Evolutionary conservation across 1,139 yeast genomes (phyloP).

Genomic region (Lodderomyces elongisporus): DNA sequence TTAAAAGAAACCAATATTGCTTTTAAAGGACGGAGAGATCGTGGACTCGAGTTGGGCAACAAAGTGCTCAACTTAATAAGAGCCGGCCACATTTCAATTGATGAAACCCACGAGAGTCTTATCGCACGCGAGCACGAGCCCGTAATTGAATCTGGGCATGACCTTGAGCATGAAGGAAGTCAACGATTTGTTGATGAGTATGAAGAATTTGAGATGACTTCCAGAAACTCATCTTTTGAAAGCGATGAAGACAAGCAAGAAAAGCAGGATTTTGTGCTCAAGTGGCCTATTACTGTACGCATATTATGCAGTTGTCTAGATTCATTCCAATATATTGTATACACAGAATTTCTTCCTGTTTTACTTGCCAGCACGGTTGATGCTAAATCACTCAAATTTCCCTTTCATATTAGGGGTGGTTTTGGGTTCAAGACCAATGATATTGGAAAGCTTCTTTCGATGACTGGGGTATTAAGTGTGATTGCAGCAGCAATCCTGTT

Average conservation of each 20-base stretch:
- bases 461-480: slow-evolving; percentile 55
- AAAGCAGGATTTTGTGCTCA: slow-evolving; percentile 16
- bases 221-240: no score
- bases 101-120: slow-evolving; percentile 2
- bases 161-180: slow-evolving; percentile 2
- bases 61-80: slow-evolving; percentile 28
- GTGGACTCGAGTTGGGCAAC: slow-evolving; percentile 53
- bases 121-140: no score
- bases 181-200: no score
- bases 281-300: slow-evolving; percentile 19
- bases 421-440: slow-evolving; percentile 34
- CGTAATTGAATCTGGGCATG: slow-evolving; percentile 1
- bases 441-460: slow-evolving; percentile 52
- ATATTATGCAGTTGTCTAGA: slow-evolving; percentile 11
- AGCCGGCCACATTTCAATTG: slow-evolving; percentile 26
- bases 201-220: slow-evolving; percentile 3
- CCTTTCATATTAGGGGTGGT: slow-evolving; percentile 26
- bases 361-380: slow-evolving; percentile 46
- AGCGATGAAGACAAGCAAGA: no score
- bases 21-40: slow-evolving; percentile 38
- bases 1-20: slow-evolving; percentile 23
- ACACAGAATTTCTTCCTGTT: slow-evolving; percentile 56
- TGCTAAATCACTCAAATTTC: slow-evolving; percentile 32
- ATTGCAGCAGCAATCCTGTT: slow-evolving; percentile 45
- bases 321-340: slow-evolving; percentile 42